phyloP scores from a whole-genome alignment of 805 yeast genomes.

The Starmera quercuum region DNA sequence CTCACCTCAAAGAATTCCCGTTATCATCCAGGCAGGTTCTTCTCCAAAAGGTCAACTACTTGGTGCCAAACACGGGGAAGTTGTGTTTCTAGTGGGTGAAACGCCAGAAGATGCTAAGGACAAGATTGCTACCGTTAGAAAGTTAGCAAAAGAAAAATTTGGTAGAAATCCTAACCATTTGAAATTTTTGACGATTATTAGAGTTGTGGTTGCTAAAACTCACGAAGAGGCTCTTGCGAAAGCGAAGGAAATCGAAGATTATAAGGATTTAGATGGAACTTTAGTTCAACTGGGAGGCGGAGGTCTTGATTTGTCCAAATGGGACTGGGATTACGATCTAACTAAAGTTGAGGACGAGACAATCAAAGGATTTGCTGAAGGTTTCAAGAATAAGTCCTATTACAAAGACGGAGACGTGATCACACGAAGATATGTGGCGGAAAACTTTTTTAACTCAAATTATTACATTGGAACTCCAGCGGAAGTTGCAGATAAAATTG shows the following conservation, averaged over 20 bases:
- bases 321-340: constrained; percentile 25
- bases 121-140: constrained; percentile 22
- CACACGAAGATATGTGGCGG: constrained; percentile 13
- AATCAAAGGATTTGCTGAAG: constrained; percentile 14
- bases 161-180: constrained; percentile 28
- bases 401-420: constrained; percentile 3
- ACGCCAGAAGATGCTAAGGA: constrained; percentile 23
- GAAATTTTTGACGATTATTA: constrained; percentile 27
- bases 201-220: constrained; percentile 28
- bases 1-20: constrained; percentile 34
- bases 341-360: constrained; percentile 18
- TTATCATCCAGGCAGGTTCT: constrained; percentile 34
- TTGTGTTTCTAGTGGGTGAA: constrained; percentile 27
- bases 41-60: constrained; percentile 31
- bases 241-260: constrained; percentile 20
- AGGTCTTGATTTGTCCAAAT: constrained; percentile 28
- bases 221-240: constrained; percentile 31
- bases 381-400: constrained; percentile 14
- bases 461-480: constrained; percentile 24
- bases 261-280: constrained; percentile 28
- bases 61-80: constrained; percentile 35
- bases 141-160: constrained; percentile 22
- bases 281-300: constrained; percentile 32
- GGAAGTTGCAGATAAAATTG: constrained; percentile 29
- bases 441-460: constrained; percentile 11